Evolutionary conservation across 2,329 filamentous ascomycete species (phyloP).

Genomic region (Thielaviopsis populi): DNA sequence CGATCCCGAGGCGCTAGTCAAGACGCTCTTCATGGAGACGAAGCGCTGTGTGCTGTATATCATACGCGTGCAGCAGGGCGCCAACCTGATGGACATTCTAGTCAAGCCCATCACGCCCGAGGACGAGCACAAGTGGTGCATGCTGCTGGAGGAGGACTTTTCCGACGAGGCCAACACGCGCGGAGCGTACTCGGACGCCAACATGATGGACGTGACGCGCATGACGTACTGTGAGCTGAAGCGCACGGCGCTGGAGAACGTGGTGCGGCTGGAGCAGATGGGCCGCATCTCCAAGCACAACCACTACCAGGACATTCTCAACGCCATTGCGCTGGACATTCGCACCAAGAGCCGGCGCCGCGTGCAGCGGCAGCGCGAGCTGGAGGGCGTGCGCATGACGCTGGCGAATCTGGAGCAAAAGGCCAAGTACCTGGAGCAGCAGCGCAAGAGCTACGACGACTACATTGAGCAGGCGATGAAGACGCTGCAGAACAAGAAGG

Average conservation of each 20-base stretch:
- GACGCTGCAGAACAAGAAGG: conserved; percentile 92
- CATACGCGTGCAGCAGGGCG: conserved; percentile 84
- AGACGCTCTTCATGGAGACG: conserved; percentile 92
- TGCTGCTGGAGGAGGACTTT: conserved; percentile 70
- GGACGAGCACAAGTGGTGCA: conserved; percentile 79
- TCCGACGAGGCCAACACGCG: conserved; percentile 41
- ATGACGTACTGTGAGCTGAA: conserved; percentile 90
- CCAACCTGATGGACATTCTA: conserved; percentile 87
- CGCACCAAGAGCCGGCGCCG: conserved; percentile 89
- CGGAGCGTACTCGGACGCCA: conserved; percentile 78
- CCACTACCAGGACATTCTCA: conserved; percentile 93
- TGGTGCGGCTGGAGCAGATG: conserved; percentile 72
- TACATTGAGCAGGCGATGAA: conserved; percentile 98
- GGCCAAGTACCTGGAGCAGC: conserved; percentile 81
- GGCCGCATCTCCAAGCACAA: conserved; percentile 83
- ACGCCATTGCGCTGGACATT: conserved; percentile 92
- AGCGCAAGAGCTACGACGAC: conserved; percentile 95
- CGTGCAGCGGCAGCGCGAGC: conserved; percentile 77
- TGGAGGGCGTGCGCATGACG: conserved; percentile 69
- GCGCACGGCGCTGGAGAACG: conserved; percentile 82
- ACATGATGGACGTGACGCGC: conserved; percentile 75
- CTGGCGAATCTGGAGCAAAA: conserved; percentile 67
- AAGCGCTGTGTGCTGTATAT: conserved; percentile 96
- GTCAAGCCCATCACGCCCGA: conserved; percentile 76
- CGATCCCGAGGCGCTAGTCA: conserved; percentile 83